Evolutionary conservation across 163 green algal genomes (phyloP).

Genomic region (Volvox carteri): DNA sequence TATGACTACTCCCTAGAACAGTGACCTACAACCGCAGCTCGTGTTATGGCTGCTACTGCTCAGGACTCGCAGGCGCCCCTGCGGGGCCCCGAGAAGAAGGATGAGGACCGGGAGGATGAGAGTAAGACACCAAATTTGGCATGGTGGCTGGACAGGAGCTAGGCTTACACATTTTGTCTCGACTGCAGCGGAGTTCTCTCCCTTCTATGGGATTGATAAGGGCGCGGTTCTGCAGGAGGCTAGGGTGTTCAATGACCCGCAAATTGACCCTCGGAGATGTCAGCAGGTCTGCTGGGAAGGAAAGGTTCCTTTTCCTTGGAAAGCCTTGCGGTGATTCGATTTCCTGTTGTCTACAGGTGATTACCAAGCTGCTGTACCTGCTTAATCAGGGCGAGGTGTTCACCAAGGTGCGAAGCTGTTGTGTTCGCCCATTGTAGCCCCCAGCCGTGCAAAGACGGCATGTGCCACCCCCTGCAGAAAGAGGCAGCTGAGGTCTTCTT

Average conservation of each 20-base stretch:
- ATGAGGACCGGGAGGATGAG: constrained; percentile 97
- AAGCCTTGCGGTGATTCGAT: no score
- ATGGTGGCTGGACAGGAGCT: neutral
- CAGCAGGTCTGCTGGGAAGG: constrained; percentile 85
- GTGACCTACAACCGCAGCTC: constrained; percentile 8
- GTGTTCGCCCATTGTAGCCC: neutral
- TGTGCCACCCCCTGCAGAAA: constrained; percentile 75
- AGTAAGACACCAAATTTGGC: constrained; percentile 73
- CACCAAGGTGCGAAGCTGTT: constrained; percentile 91
- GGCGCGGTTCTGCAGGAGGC: constrained; percentile 98
- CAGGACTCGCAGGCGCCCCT: constrained; percentile 91
- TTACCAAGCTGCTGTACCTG: constrained; percentile 99
- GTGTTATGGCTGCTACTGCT: constrained; percentile 86
- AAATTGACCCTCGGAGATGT: constrained; percentile 95
- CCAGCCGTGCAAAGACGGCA: no score
- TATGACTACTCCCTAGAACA: constrained; percentile 36
- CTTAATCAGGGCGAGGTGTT: constrained; percentile 98
- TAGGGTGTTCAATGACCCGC: constrained; percentile 95
- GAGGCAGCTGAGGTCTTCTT: constrained; percentile 99
- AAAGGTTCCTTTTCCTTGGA: no score
- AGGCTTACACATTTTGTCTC: neutral
- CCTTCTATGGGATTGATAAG: constrained; percentile 99
- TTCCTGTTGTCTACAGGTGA: constrained; percentile 85
- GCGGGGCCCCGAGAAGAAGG: constrained; percentile 90
- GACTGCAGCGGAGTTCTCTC: constrained; percentile 96